These are phyloP conservation scores for Pulveroboletus sp. DNA, from an alignment of 768 basidiomycete species.

Conservation along the genomic window DNA sequence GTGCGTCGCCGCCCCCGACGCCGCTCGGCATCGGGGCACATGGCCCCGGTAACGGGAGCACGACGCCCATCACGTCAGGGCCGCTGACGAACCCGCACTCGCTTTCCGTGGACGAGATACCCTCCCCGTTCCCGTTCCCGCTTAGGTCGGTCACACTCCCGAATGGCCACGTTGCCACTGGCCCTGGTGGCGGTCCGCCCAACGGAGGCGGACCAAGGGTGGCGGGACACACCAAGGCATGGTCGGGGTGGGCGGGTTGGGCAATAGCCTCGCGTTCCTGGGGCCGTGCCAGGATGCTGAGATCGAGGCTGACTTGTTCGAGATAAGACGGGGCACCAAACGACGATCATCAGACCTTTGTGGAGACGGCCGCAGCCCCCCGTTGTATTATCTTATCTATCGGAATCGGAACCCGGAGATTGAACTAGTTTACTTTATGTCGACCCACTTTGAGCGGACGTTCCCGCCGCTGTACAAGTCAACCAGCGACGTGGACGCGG, in stretches of 20 bases:
- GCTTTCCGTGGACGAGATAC: slow-evolving; percentile 79
- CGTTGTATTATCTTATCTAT: slow-evolving; percentile 31
- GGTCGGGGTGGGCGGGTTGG: slow-evolving; percentile 58
- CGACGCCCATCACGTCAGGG: slow-evolving; percentile 61
- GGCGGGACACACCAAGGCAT: slow-evolving; percentile 55
- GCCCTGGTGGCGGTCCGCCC: slow-evolving; percentile 37
- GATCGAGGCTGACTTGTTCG: slow-evolving; percentile 69
- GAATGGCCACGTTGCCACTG: slow-evolving; percentile 31
- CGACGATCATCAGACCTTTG: slow-evolving; percentile 36
- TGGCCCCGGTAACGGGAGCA: slow-evolving; percentile 32
- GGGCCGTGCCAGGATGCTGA: slow-evolving; percentile 61
- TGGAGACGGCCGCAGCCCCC: slow-evolving; percentile 33
- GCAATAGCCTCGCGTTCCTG: slow-evolving; percentile 64
- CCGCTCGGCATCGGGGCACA: slow-evolving; percentile 45
- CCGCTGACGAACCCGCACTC: slow-evolving; percentile 81
- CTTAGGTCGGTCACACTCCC: slow-evolving; percentile 54
- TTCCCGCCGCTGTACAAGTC: slow-evolving; percentile 60
- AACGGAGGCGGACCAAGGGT: slow-evolving; percentile 50
- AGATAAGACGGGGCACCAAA: slow-evolving; percentile 76
- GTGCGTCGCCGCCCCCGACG: slow-evolving; percentile 75
- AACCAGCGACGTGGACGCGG: slow-evolving; percentile 50
- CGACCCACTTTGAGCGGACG: slow-evolving; percentile 34
- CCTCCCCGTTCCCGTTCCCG: slow-evolving; percentile 78
- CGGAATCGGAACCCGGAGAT: slow-evolving; percentile 25
- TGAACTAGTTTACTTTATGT: not conserved